These are phyloP conservation scores for Ganoderma leucocontextum DNA, from an alignment of 1,284 basidiomycete species.

Conservation along the genomic window DNA sequence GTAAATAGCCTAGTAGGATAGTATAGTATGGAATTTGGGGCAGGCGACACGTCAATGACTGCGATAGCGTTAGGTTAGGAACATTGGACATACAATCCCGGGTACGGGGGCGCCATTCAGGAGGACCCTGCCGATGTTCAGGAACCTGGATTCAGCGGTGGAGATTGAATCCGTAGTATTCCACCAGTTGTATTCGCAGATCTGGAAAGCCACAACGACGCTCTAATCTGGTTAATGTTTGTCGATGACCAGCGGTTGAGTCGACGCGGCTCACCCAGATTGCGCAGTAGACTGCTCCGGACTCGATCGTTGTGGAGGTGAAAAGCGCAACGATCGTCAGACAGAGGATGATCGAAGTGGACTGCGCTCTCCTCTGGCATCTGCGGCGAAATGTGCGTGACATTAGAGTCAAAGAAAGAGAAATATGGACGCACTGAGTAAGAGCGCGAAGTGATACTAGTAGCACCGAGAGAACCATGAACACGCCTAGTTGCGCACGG, in stretches of 20 bases:
- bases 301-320: background rate
- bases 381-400: background rate
- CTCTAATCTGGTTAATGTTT: background rate
- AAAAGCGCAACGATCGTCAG: background rate
- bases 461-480: background rate
- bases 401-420: background rate
- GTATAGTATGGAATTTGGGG: too few species aligned
- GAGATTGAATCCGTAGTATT: too few species aligned
- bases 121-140: background rate
- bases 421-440: background rate
- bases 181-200: background rate
- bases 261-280: constrained; percentile 3
- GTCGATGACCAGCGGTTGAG: too few species aligned
- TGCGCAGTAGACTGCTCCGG: background rate
- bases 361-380: background rate
- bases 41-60: background rate
- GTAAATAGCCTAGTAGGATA: background rate
- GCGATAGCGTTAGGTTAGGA: background rate
- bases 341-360: background rate
- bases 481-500: background rate
- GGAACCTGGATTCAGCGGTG: background rate
- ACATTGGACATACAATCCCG: background rate
- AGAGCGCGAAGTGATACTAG: background rate
- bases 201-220: background rate
- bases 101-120: background rate